These are phyloP conservation scores for Cladophialophora exuberans DNA, from an alignment of 2,329 filamentous ascomycete species.

Conservation along the genomic window DNA sequence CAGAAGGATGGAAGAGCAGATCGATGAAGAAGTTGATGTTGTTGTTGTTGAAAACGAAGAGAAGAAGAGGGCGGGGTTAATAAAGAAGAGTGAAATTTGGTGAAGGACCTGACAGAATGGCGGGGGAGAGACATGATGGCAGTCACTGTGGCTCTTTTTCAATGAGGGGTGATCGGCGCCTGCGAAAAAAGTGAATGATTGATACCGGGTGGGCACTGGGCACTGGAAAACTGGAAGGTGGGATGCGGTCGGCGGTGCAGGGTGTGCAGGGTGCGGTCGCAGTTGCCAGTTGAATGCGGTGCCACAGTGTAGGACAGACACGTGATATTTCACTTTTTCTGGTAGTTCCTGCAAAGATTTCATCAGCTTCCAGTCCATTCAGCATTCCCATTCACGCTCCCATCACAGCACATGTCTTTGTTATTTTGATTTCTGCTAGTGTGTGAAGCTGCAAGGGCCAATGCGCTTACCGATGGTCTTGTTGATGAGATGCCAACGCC, in stretches of 20 bases:
- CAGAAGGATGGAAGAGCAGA: constrained; percentile 15
- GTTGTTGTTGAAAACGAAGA: constrained; percentile 13
- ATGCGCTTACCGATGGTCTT: no score
- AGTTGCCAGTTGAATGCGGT: constrained; percentile 4
- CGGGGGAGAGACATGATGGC: neutral
- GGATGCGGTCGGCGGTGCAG: constrained; percentile 2
- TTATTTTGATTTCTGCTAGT: neutral
- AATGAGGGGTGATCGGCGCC: constrained; percentile 7
- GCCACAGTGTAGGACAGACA: neutral
- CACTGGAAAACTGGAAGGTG: neutral
- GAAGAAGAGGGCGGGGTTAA: constrained; percentile 42
- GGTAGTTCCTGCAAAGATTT: neutral
- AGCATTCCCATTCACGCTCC: constrained; percentile 1
- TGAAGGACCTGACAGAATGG: constrained; percentile 10
- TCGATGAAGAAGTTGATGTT: neutral
- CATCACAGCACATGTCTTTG: neutral
- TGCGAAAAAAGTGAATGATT: neutral
- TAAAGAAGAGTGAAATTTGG: constrained; percentile 2
- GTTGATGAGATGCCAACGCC: no score
- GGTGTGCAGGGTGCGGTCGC: neutral
- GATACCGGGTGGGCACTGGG: neutral
- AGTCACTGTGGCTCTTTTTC: constrained; percentile 1
- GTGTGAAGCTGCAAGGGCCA: neutral
- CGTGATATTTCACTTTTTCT: no score
- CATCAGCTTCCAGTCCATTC: no score